These are phyloP conservation scores for Lumnitzera littorea DNA, from an alignment of 345 rosid species.

Conservation along the genomic window DNA sequence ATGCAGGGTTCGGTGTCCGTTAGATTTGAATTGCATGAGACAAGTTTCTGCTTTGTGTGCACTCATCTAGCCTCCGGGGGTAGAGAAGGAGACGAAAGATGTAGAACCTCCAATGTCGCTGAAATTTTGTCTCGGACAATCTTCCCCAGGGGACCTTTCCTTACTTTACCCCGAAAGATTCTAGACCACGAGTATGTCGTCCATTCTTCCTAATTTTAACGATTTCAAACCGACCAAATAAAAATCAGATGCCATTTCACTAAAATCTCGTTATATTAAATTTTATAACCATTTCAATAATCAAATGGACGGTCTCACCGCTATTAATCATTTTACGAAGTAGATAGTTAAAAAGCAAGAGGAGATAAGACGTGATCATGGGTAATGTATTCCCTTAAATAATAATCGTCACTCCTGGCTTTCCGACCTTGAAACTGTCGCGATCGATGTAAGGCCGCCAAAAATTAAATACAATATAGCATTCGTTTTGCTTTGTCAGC, in stretches of 20 bases:
- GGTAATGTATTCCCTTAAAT: not conserved
- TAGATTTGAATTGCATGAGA: constrained; percentile 57
- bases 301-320: not conserved
- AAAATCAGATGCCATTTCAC: not conserved
- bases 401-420: constrained; percentile 6
- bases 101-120: constrained; percentile 50
- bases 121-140: constrained; percentile 60
- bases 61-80: constrained; percentile 84
- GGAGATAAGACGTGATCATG: constrained; percentile 5
- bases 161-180: constrained; percentile 49
- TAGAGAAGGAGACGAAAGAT: constrained; percentile 58
- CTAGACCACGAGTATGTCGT: constrained; percentile 80
- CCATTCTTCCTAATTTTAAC: not conserved
- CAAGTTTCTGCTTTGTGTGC: constrained; percentile 78
- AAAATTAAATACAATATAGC: not conserved
- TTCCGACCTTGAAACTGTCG: constrained; percentile 20
- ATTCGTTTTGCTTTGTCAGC: not conserved
- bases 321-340: not conserved
- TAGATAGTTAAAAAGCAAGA: constrained; percentile 9
- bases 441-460: constrained; percentile 10
- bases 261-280: no score
- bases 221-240: not conserved
- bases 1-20: constrained; percentile 77
- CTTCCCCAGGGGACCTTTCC: constrained; percentile 49
- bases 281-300: no score